These are phyloP conservation scores for Trametes elegans DNA, from an alignment of 768 basidiomycete genomes.

Conservation along the genomic window DNA sequence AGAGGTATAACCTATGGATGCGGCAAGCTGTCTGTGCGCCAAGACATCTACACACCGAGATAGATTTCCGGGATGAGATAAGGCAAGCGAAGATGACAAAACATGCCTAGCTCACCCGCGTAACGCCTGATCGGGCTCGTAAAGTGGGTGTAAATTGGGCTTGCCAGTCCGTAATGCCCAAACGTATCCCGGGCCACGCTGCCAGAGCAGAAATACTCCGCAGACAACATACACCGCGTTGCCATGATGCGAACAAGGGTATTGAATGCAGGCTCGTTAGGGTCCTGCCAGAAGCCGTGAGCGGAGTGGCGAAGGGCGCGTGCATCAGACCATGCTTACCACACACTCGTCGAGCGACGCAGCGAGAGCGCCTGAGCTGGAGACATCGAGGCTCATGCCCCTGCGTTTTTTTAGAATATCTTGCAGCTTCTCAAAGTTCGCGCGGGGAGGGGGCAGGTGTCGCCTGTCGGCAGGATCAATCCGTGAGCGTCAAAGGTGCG, in stretches of 20 bases:
- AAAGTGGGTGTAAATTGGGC: conserved; percentile 96
- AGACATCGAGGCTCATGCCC: conserved; percentile 82
- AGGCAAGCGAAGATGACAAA: not conserved
- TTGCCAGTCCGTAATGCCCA: conserved; percentile 97
- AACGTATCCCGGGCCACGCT: conserved; percentile 91
- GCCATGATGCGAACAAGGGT: conserved; percentile 99
- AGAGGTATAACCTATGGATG: conserved; percentile 80
- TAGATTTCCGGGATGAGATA: not conserved
- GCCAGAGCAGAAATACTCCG: conserved; percentile 97
- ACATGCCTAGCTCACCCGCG: conserved; percentile 56
- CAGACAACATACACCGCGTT: conserved; percentile 96
- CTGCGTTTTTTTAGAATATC: conserved; percentile 88
- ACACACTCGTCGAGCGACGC: conserved; percentile 84
- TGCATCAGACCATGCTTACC: conserved; percentile 42
- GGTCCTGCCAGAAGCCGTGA: conserved; percentile 52
- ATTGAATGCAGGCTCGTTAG: conserved; percentile 86
- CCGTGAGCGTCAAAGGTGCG: not conserved
- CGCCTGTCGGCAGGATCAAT: conserved; percentile 56
- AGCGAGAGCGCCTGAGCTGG: conserved; percentile 87
- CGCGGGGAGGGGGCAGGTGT: conserved; percentile 86
- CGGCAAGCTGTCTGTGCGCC: conserved; percentile 89
- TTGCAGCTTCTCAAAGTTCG: conserved; percentile 94
- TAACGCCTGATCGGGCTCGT: conserved; percentile 97
- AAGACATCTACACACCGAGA: conserved; percentile 67
- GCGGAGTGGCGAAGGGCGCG: not conserved